phyloP scores from a whole-genome alignment of 2,329 filamentous ascomycete species.

The Magnaporthiopsis rhizophila region DNA sequence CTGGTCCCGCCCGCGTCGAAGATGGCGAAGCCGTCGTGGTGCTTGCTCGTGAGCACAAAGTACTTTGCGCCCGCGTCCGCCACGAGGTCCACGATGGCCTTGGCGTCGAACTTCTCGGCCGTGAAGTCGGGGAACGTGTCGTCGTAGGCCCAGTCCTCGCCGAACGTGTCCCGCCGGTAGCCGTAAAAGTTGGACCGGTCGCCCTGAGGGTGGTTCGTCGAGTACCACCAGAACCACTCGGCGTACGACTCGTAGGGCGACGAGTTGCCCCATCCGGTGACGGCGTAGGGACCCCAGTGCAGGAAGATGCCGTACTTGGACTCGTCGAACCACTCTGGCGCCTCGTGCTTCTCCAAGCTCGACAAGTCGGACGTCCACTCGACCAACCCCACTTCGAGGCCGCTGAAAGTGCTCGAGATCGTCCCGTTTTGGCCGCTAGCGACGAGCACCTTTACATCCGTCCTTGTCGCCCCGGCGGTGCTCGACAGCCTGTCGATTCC shows the following conservation, averaged over 20 bases:
- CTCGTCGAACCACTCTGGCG: constrained; percentile 45
- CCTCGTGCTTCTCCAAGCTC: constrained; percentile 30
- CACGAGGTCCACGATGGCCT: constrained; percentile 27
- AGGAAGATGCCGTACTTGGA: constrained; percentile 54
- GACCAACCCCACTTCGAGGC: constrained; percentile 25
- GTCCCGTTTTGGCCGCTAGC: constrained; percentile 10
- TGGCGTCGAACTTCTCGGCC: constrained; percentile 12
- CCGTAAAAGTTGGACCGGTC: constrained; percentile 36
- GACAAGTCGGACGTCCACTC: constrained; percentile 17
- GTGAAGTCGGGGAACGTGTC: constrained; percentile 26
- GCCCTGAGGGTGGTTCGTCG: constrained; percentile 31
- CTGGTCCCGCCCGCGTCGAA: constrained; percentile 31
- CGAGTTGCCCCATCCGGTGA: constrained; percentile 46
- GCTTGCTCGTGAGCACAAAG: constrained; percentile 38
- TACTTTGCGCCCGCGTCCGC: constrained; percentile 31
- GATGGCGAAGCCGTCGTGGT: constrained; percentile 39
- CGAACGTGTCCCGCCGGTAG: constrained; percentile 26
- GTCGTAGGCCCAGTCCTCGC: constrained; percentile 15
- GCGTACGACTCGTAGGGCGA: constrained; percentile 31
- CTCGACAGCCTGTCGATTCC: constrained; percentile 20
- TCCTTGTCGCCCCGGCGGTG: not conserved
- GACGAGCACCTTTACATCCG: not conserved
- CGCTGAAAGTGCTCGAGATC: constrained; percentile 12
- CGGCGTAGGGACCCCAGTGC: constrained; percentile 49
- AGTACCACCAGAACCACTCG: constrained; percentile 44